These are phyloP conservation scores for button mushroom (Agaricus bisporus) DNA, from an alignment of 768 basidiomycete genomes.

Conservation along the genomic window DNA sequence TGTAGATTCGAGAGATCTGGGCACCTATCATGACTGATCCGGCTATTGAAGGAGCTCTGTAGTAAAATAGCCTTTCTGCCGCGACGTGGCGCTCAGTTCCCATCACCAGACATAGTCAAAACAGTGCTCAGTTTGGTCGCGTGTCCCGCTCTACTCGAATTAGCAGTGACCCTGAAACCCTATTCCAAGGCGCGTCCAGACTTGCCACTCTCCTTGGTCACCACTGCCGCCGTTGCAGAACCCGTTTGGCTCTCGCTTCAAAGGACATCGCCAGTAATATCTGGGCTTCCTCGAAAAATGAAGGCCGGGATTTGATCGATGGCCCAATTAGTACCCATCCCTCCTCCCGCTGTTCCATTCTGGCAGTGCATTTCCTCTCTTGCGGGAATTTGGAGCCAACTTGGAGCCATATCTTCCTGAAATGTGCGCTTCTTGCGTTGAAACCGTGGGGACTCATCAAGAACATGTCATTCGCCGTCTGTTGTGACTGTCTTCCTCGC, in stretches of 20 bases:
- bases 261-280: too few relatives aligned
- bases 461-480: not conserved
- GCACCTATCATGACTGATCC: slow-evolving; percentile 2
- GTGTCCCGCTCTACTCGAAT: not conserved
- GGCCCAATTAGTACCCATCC: not conserved
- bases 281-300: too few relatives aligned
- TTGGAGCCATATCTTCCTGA: slow-evolving; percentile 9
- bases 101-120: slow-evolving; percentile 5
- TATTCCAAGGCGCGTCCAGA: too few relatives aligned
- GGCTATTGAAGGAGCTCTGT: not conserved
- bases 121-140: not conserved
- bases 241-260: too few relatives aligned
- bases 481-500: not conserved
- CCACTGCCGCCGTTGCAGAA: too few relatives aligned
- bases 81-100: slow-evolving; percentile 7
- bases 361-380: not conserved
- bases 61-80: slow-evolving; percentile 9
- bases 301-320: too few relatives aligned
- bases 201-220: too few relatives aligned
- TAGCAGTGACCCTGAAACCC: slow-evolving; percentile 1
- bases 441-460: slow-evolving; percentile 27
- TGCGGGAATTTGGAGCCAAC: not conserved
- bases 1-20: slow-evolving; percentile 6
- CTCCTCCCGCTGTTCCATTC: not conserved
- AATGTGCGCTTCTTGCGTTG: slow-evolving; percentile 21